phyloP scores from a whole-genome alignment of 73 alveolate species.

The Paramecium octaurelia region DNA sequence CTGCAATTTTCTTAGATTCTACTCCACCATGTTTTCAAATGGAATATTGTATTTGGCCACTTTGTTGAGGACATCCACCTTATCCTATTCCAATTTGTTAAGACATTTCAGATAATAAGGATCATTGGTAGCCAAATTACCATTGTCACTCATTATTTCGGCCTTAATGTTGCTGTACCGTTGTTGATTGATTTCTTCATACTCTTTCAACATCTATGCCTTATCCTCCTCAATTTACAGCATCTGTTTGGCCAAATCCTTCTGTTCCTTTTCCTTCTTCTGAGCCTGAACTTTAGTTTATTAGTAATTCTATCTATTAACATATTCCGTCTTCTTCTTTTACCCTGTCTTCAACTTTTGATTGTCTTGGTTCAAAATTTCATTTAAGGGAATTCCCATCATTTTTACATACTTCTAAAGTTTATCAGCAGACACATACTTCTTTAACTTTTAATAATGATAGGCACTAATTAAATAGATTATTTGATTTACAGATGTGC shows the following conservation, averaged over 20 bases:
- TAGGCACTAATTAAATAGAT: background rate
- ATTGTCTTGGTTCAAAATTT: background rate
- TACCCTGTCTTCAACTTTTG: background rate
- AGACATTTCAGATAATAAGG: background rate
- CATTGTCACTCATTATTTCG: constrained; percentile 18
- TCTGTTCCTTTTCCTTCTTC: background rate
- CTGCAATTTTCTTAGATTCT: constrained; percentile 8
- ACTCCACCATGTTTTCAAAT: constrained; percentile 36
- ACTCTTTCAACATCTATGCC: background rate
- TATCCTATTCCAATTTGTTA: background rate
- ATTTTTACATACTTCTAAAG: constrained; percentile 30
- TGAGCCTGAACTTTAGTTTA: background rate
- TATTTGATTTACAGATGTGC: background rate
- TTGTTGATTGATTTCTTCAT: background rate
- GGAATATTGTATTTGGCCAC: constrained; percentile 12
- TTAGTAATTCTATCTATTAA: background rate
- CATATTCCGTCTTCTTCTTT: background rate
- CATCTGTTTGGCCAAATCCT: background rate
- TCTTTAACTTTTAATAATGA: constrained; percentile 43
- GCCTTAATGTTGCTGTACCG: background rate
- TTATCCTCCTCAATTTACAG: constrained; percentile 1
- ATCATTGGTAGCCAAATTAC: constrained; percentile 15
- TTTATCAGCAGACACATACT: constrained; percentile 35
- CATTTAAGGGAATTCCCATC: constrained; percentile 22
- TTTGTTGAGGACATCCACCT: background rate